phyloP scores from a whole-genome alignment of 73 alveolate genomes.

The Effrenium voratum region DNA sequence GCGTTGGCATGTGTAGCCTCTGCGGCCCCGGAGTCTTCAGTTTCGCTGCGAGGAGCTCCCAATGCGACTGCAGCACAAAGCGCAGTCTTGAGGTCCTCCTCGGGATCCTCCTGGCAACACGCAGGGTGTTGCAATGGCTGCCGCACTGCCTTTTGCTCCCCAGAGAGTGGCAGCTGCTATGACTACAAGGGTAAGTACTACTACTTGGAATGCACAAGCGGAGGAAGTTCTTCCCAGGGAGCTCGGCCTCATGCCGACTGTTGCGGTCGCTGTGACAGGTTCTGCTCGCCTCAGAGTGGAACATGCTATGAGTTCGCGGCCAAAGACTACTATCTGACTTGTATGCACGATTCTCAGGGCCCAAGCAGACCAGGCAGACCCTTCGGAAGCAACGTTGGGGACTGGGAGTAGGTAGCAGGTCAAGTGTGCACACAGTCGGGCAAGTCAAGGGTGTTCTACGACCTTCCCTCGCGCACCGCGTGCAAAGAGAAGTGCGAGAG shows the following conservation, averaged over 20 bases:
- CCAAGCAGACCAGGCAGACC: neutral
- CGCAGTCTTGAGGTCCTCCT: neutral
- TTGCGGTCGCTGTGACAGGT: neutral
- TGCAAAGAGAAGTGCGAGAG: neutral
- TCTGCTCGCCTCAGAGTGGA: neutral
- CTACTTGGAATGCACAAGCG: neutral
- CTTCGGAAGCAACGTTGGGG: neutral
- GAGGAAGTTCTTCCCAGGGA: neutral
- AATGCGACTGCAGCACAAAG: neutral
- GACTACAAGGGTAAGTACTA: constrained; percentile 1
- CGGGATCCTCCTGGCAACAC: neutral
- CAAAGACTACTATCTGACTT: neutral
- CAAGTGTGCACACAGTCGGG: neutral
- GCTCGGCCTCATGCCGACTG: neutral
- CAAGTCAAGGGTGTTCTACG: neutral
- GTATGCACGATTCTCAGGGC: too few relatives aligned
- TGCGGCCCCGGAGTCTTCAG: neutral
- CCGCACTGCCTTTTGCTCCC: neutral
- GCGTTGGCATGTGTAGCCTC: neutral
- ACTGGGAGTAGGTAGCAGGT: neutral
- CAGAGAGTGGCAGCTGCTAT: neutral
- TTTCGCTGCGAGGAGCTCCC: neutral
- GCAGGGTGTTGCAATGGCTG: constrained; percentile 8
- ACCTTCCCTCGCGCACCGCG: neutral
- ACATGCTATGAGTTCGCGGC: neutral